phyloP scores from a whole-genome alignment of 371 early-diverging fungal species.

The Dichotomocladium elegans region DNA sequence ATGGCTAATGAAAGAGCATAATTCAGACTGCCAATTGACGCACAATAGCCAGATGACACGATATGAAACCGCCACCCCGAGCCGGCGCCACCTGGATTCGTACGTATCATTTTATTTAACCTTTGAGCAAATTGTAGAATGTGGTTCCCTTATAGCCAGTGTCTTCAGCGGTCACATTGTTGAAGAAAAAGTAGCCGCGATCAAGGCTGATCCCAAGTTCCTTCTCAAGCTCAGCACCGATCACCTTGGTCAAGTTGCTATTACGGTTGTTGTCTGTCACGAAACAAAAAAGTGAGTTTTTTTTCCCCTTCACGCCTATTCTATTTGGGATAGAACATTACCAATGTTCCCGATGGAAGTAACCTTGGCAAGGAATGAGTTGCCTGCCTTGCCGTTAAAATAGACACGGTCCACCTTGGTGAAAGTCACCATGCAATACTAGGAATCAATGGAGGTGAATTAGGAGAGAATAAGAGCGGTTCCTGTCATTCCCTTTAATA shows the following conservation, averaged over 20 bases:
- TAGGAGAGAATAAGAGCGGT: neutral
- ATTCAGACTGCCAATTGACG: too few species aligned
- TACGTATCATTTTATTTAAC: neutral
- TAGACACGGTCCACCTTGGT: slow-evolving; percentile 25
- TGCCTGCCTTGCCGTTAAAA: slow-evolving; percentile 30
- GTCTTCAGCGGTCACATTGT: slow-evolving; percentile 22
- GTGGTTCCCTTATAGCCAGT: slow-evolving; percentile 37
- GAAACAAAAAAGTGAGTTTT: neutral
- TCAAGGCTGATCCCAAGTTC: slow-evolving; percentile 23
- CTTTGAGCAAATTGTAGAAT: slow-evolving; percentile 21
- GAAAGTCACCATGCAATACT: slow-evolving; percentile 45
- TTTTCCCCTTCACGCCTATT: neutral
- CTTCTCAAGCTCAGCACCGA: slow-evolving; percentile 23
- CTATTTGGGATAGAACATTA: slow-evolving; percentile 11
- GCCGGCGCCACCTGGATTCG: too few species aligned
- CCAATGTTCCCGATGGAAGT: slow-evolving; percentile 42
- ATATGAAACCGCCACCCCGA: too few species aligned
- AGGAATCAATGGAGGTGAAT: neutral
- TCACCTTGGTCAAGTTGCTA: slow-evolving; percentile 17
- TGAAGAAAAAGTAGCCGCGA: slow-evolving; percentile 42
- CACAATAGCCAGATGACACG: too few species aligned
- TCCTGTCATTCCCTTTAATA: neutral
- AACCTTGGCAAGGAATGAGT: slow-evolving; percentile 37
- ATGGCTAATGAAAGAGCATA: too few species aligned
- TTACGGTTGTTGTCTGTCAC: slow-evolving; percentile 33